Percentiles rank a stretch among this genome's conserved stretches.
Evolutionary conservation across 192 early-diverging fungal species (phyloP).

Genomic region (Coemansia sp.): DNA sequence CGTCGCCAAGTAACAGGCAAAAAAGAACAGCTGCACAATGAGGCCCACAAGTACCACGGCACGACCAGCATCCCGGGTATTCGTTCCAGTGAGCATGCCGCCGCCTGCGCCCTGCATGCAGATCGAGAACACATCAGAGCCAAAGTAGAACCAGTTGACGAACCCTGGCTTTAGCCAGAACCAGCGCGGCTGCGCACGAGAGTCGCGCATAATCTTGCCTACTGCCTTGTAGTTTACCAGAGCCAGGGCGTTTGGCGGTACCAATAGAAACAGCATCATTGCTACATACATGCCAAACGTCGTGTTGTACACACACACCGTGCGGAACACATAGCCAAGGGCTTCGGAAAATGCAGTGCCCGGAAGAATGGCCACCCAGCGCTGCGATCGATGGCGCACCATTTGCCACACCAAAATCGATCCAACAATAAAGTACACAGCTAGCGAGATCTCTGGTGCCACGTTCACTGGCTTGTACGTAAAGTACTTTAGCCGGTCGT

Average conservation of each 20-base stretch:
- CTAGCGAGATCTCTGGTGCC: slow-evolving; percentile 33
- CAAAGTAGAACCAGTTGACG: slow-evolving; percentile 54
- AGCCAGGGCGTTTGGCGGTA: slow-evolving; percentile 40
- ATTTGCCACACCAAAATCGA: slow-evolving; percentile 18
- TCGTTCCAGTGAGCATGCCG: slow-evolving; percentile 35
- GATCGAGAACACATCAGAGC: slow-evolving; percentile 51
- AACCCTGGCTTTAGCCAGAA: slow-evolving; percentile 40
- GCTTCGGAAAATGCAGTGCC: slow-evolving; percentile 36
- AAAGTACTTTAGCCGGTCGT: slow-evolving; percentile 24
- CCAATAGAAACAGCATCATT: slow-evolving; percentile 41
- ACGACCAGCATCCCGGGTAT: slow-evolving; percentile 26
- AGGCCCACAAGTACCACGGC: slow-evolving; percentile 48
- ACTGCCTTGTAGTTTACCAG: slow-evolving; percentile 46
- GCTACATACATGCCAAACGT: slow-evolving; percentile 39
- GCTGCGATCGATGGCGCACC: slow-evolving; percentile 18
- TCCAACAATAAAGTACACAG: slow-evolving; percentile 17
- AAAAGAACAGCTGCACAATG: slow-evolving; percentile 45
- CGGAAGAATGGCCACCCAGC: slow-evolving; percentile 38
- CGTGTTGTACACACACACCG: slow-evolving; percentile 32
- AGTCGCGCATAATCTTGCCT: slow-evolving; percentile 27
- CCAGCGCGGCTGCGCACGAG: not conserved
- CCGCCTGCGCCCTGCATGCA: slow-evolving; percentile 51
- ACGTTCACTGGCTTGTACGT: slow-evolving; percentile 35
- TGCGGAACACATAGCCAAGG: slow-evolving; percentile 40
- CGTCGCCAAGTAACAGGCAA: slow-evolving; percentile 41